Percentiles rank a stretch among this genome's conserved stretches.
Evolutionary conservation across 352 stramenopile genomes (phyloP).

Genomic region (Phytophthora aleatoria): DNA sequence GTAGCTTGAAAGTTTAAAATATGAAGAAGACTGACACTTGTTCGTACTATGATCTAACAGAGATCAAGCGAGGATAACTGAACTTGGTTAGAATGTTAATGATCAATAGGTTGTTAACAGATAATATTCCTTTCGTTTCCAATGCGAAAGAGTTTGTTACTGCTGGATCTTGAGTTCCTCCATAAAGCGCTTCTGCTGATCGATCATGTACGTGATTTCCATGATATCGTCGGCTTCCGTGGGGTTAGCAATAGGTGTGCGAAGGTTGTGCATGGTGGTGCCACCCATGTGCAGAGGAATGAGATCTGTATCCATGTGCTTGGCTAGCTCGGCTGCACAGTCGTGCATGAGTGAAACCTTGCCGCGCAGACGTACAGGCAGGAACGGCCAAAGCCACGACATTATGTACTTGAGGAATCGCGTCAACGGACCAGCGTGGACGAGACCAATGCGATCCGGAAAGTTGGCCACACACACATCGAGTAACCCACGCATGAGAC

Average conservation of each 20-base stretch:
- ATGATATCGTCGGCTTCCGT: conserved; percentile 36
- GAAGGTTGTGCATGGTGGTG: conserved; percentile 43
- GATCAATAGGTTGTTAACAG: background rate
- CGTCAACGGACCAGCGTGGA: conserved; percentile 63
- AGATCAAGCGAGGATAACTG: conserved; percentile 58
- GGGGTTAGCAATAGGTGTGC: conserved; percentile 19
- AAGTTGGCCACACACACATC: conserved; percentile 71
- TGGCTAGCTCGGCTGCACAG: conserved; percentile 53
- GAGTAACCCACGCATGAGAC: conserved; percentile 66
- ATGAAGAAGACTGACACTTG: background rate
- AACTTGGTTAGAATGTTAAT: conserved; percentile 1
- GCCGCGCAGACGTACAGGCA: conserved; percentile 50
- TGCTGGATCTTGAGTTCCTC: conserved; percentile 33
- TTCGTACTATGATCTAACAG: conserved; percentile 20
- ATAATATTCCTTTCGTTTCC: conserved; percentile 11
- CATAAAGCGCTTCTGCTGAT: conserved; percentile 58
- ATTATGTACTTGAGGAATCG: conserved; percentile 57
- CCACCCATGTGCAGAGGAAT: conserved; percentile 64
- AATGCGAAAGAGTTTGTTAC: conserved; percentile 4
- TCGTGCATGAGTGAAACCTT: conserved; percentile 73
- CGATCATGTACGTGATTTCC: conserved; percentile 64
- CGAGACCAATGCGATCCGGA: conserved; percentile 64
- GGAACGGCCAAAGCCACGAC: conserved; percentile 62
- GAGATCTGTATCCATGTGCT: conserved; percentile 62
- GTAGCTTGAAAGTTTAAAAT: conserved; percentile 15